Evolutionary conservation across 345 rosid species (phyloP).

Genomic region (Syzygium aromaticum): DNA sequence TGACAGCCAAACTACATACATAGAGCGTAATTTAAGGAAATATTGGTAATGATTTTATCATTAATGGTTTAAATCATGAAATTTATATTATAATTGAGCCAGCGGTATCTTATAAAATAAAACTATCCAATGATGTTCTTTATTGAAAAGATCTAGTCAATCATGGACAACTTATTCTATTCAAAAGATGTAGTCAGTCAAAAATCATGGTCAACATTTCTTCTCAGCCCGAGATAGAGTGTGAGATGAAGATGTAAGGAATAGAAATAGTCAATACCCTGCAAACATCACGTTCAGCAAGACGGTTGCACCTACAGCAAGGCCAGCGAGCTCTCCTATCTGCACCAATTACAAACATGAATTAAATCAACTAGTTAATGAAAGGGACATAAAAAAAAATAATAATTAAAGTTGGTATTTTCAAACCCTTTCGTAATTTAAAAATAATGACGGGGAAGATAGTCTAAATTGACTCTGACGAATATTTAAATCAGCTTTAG

Average conservation of each 20-base stretch:
- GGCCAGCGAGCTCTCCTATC: slow-evolving; percentile 36
- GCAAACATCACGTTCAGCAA: slow-evolving; percentile 37
- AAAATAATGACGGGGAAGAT: not conserved
- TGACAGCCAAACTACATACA: not conserved
- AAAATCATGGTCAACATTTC: not conserved
- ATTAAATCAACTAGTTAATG: not conserved
- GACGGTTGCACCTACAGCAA: slow-evolving; percentile 50
- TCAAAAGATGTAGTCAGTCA: not conserved
- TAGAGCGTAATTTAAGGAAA: not conserved
- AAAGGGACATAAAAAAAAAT: not conserved
- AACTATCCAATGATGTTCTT: not conserved
- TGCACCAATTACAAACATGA: not conserved
- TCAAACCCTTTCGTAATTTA: not conserved
- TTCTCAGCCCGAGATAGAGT: not conserved
- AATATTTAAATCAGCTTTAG: not conserved
- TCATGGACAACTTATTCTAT: not conserved
- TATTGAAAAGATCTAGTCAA: not conserved
- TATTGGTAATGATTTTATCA: not conserved
- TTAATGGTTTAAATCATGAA: not conserved
- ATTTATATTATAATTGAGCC: not conserved
- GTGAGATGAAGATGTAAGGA: not conserved
- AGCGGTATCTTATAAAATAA: not conserved
- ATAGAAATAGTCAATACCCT: slow-evolving; percentile 16
- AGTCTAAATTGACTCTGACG: not conserved
- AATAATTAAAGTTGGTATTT: not conserved